A percentile compares a stretch with the other conserved stretches of the same genome.
Conservation (phyloP, 2,329 filamentous ascomycete species). For the Graphium sp. region DNA sequence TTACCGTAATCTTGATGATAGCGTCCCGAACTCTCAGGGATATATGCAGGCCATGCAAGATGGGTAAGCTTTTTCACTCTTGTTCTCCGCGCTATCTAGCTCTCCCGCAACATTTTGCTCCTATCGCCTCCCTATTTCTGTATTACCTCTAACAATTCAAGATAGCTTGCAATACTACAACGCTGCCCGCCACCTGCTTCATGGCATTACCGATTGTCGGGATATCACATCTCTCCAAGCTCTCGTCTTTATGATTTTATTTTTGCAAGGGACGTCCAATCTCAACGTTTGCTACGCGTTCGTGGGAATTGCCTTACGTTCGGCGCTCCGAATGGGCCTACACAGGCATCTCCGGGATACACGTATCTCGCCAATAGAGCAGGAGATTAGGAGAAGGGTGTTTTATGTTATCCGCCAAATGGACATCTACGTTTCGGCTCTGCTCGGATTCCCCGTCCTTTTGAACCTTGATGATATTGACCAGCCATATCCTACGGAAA, state of each 20-base stretch:
- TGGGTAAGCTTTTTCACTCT: conserved; percentile 24
- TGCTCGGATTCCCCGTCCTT: conserved; percentile 49
- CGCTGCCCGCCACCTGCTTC: conserved; percentile 46
- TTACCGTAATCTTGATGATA: conserved; percentile 43
- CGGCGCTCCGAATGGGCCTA: conserved; percentile 60
- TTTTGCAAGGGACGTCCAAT: conserved; percentile 65
- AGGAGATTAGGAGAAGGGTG: conserved; percentile 44
- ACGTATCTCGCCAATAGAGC: conserved; percentile 43
- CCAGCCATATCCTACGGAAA: conserved; percentile 44
- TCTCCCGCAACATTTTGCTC: too few species aligned
- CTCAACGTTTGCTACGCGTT: conserved; percentile 68
- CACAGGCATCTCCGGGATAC: conserved; percentile 56
- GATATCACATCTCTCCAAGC: conserved; percentile 61
- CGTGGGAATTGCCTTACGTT: conserved; percentile 60
- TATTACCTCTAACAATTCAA: too few species aligned
- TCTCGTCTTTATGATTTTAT: conserved; percentile 65
- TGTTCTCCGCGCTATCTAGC: too few species aligned
- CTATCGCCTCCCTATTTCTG: too few species aligned
- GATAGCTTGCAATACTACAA: conserved; percentile 64
- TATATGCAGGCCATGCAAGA: conserved; percentile 36
- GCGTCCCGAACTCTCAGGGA: conserved; percentile 24
- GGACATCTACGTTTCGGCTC: conserved; percentile 52
- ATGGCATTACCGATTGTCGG: conserved; percentile 51
- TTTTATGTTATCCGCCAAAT: conserved; percentile 55
- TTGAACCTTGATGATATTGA: conserved; percentile 50